These are phyloP conservation scores for Dendrobium catenatum DNA, from an alignment of 106 monocot species.

Conservation along the genomic window DNA sequence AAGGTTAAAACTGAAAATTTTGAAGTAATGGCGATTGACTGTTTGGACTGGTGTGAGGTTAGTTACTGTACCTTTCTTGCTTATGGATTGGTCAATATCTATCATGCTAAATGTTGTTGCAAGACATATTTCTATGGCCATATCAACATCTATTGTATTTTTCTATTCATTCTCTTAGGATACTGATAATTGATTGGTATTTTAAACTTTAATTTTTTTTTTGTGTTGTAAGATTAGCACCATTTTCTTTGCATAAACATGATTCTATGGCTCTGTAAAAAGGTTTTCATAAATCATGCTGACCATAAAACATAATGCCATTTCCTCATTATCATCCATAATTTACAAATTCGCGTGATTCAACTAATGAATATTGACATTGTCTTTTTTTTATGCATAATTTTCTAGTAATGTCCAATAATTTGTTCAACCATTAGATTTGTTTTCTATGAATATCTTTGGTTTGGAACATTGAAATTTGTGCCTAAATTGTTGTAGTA, in stretches of 20 bases:
- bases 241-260: neutral
- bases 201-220: neutral
- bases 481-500: neutral
- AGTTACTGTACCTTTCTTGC: slow-evolving; percentile 1
- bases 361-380: neutral
- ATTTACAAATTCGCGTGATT: neutral
- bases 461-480: neutral
- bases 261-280: neutral
- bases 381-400: neutral
- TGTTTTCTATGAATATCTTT: neutral
- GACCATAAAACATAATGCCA: neutral
- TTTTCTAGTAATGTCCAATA: neutral
- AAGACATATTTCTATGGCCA: neutral
- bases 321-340: neutral
- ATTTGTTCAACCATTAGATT: neutral
- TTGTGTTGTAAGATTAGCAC: neutral
- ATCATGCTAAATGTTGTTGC: too few species aligned
- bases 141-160: neutral
- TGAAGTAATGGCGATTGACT: slow-evolving; percentile 15
- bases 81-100: neutral
- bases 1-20: slow-evolving; percentile 24
- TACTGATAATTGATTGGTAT: neutral
- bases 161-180: neutral
- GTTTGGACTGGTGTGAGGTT: slow-evolving; percentile 15
- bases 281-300: neutral